A percentile compares a stretch with the other conserved stretches of the same genome.
Evolutionary conservation across 2,329 filamentous ascomycete genomes (phyloP).

Genomic region (Paracorniculantispora psalliotae): DNA sequence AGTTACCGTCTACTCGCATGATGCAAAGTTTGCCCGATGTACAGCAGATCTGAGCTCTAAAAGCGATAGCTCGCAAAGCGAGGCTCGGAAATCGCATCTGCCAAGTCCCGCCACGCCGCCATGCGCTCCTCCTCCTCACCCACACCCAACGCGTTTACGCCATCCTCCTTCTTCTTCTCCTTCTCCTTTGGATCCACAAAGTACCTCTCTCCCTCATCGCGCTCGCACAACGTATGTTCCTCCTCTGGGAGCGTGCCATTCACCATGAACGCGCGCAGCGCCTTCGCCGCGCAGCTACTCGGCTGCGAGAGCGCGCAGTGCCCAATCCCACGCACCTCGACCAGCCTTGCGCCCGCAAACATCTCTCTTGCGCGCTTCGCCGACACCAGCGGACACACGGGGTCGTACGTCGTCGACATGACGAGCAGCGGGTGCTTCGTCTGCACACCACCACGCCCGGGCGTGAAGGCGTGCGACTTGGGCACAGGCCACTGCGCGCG

Average conservation of each 20-base stretch:
- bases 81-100: background rate
- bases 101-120: background rate
- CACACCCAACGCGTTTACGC: background rate
- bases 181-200: background rate
- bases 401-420: slow-evolving; percentile 32
- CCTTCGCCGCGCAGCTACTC: slow-evolving; percentile 32
- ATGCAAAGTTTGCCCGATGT: too few species aligned
- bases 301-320: slow-evolving; percentile 35
- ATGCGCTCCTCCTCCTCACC: background rate
- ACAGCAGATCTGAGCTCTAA: too few species aligned
- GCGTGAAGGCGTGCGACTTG: slow-evolving; percentile 24
- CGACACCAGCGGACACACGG: slow-evolving; percentile 46
- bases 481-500: slow-evolving; percentile 27
- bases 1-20: too few species aligned
- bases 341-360: slow-evolving; percentile 33
- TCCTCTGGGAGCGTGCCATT: slow-evolving; percentile 33
- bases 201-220: background rate
- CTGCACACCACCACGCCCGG: slow-evolving; percentile 26
- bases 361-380: slow-evolving; percentile 30
- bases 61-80: too few species aligned
- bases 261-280: slow-evolving; percentile 32
- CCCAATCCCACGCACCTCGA: slow-evolving; percentile 39
- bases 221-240: background rate
- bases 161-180: background rate
- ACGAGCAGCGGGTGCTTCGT: slow-evolving; percentile 29